Percentiles rank a stretch among this genome's conserved stretches.
Conservation (phyloP, 2,329 filamentous ascomycete species). For the Sordariomycetes sp. region DNA sequence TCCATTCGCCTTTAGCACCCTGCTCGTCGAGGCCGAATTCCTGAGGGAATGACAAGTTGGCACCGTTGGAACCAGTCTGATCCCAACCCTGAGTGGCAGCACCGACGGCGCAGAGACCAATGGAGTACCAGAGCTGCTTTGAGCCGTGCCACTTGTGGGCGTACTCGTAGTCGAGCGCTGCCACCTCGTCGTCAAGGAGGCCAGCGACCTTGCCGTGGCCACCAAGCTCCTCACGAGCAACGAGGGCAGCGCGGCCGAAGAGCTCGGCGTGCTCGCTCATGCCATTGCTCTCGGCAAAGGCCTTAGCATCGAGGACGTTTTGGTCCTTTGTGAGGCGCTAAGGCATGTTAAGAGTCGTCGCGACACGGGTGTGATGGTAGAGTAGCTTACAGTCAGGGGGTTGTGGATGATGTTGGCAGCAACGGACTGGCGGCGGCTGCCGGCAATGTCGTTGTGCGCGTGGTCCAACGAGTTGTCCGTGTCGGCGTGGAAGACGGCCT, state of each 20-base stretch:
- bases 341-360: not conserved
- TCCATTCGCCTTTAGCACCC: conserved; percentile 31
- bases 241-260: conserved; percentile 16
- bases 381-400: conserved; percentile 16
- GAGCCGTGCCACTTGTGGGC: conserved; percentile 49
- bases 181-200: conserved; percentile 21
- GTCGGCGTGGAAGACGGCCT: not conserved
- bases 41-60: conserved; percentile 48
- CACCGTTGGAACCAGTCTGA: conserved; percentile 50
- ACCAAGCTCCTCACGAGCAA: conserved; percentile 15
- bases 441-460: not conserved
- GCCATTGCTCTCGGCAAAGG: conserved; percentile 36
- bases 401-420: conserved; percentile 23
- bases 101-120: conserved; percentile 42
- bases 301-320: conserved; percentile 27
- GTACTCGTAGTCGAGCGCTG: conserved; percentile 28
- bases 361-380: not conserved
- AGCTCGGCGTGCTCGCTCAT: conserved; percentile 35
- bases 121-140: conserved; percentile 25
- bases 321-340: conserved; percentile 13
- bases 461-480: too few relatives aligned
- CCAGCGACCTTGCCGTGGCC: conserved; percentile 10
- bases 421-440: conserved; percentile 11
- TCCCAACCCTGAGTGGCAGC: conserved; percentile 55
- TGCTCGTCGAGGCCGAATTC: conserved; percentile 21